Base-by-base conservation (phyloP, 345 rosid species). In the Boechera stricta region DNA sequence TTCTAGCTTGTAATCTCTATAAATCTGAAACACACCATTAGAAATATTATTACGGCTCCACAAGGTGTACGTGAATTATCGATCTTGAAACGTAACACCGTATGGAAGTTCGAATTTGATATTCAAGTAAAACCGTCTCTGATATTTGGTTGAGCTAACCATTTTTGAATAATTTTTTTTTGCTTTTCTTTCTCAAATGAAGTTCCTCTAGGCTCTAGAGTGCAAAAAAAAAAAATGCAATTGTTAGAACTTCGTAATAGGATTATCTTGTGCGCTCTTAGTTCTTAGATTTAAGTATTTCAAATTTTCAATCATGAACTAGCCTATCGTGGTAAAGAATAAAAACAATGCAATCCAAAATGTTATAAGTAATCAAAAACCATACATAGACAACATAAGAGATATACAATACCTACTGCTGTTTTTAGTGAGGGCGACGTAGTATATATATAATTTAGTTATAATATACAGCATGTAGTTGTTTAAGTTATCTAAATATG, bases 221-320 rank as follows among this genome's bases (percentile, higher is more conserved):
- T 55, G 48, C 49, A 39, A 69, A 70, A 10, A 69, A 70, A 10
- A 69, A 10, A 56, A 16, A 29, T 58, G 15, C 41, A 31, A 2
- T 47, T 5, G 56, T 31, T 51, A 16, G 18, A 35, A 49, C 11
- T 16, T 35, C 12, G 12, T 15, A 6, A 10, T 10, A 9, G 10
- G 51, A 52, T 35, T 24, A 24, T 26, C 35, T 21, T 52, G 7
- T 33, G 31, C 10, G 4, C 18, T 55, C 9, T 29, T 2, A 29
- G 5, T 55, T 55, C 1, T 31, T 31, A 31, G 62, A 28, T 12
- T 33, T 32, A 32, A 11, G 10, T 3, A 31, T 13, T 29, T 31
- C 24, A 21, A 21, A 21, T 21, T 21, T 21, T 21, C 10, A 56
- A 13, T n/a, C 8, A 55, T 55, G 36, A 55, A 55, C 8, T 2